Base-by-base conservation (phyloP, 805 yeast species). In the Kazachstania bromeliacearum region DNA sequence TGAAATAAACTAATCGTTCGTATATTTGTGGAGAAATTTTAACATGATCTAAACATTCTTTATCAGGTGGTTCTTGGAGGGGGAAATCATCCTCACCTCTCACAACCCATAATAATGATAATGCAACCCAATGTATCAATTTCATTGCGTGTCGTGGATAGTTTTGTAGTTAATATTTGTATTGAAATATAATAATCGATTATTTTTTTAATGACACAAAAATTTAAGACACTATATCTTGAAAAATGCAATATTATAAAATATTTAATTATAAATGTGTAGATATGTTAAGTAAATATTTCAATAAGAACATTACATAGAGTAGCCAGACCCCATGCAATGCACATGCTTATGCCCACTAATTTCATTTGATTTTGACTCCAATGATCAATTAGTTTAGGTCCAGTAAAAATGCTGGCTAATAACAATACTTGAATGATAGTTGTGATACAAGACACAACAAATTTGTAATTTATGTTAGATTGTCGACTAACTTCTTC, bases 1-100 rank as follows among this genome's bases (percentile, higher is more conserved):
- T 57, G 34, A 52, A 47, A 31, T 52, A 49, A 2, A 48, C 45
- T n/a, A 65, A 37, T 35, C 57, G 49, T 19, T 55, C 51, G 40
- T 57, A 62, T 3, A 53, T 33, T 9, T 35, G 32, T 8, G 36
- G 31, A 12, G 46, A 22, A n/a, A 45, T 38, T 16, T 16, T 5
- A 17, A 40, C 33, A 10, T 29, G n/a, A n/a, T n/a, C n/a, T n/a
- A n/a, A n/a, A n/a, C n/a, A n/a, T n/a, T n/a, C n/a, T n/a, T n/a
- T n/a, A n/a, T n/a, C n/a, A n/a, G n/a, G n/a, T n/a, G n/a, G n/a
- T n/a, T n/a, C n/a, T n/a, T n/a, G n/a, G n/a, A n/a, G n/a, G n/a
- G n/a, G n/a, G n/a, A n/a, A n/a, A n/a, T n/a, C n/a, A n/a, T n/a
- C n/a, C n/a, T n/a, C n/a, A n/a, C n/a, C n/a, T n/a, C n/a, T n/a